A percentile compares a stretch with the other conserved stretches of the same genome.
Evolutionary conservation across 2,329 filamentous ascomycete species (phyloP).

Genomic region (Aspergillus sojae): DNA sequence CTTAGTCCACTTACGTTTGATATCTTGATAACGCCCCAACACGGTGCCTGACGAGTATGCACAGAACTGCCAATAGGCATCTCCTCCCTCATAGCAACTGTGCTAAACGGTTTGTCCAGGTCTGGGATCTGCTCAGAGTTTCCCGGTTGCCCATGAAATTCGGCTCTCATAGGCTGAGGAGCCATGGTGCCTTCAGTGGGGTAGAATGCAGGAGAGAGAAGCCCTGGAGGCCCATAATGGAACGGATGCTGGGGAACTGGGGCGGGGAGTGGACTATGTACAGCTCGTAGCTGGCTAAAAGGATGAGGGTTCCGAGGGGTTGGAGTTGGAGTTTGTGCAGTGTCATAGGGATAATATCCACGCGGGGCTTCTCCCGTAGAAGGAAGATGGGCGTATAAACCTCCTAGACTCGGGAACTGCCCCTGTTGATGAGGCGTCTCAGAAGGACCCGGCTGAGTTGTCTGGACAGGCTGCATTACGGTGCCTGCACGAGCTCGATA

Average conservation of each 20-base stretch:
- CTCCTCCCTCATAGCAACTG: constrained; percentile 20
- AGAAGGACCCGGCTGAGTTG: not conserved
- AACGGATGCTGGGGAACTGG: constrained; percentile 1
- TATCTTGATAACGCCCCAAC: constrained; percentile 38
- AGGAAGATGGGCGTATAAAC: constrained; percentile 1
- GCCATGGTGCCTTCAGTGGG: not conserved
- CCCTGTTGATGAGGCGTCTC: not conserved
- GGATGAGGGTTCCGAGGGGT: not conserved
- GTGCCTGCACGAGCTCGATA: not conserved
- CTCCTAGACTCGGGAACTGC: not conserved
- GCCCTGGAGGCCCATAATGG: not conserved
- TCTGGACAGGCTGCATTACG: not conserved
- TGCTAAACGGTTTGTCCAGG: constrained; percentile 14
- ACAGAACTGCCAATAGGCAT: constrained; percentile 34
- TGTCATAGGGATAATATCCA: not conserved
- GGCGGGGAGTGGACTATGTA: not conserved
- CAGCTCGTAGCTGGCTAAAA: not conserved
- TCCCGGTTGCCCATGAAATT: not conserved
- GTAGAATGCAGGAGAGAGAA: not conserved
- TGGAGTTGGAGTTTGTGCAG: constrained; percentile 4
- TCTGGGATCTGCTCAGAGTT: constrained; percentile 1
- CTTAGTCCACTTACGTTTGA: constrained; percentile 34
- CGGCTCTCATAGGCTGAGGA: constrained; percentile 5
- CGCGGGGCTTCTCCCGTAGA: not conserved
- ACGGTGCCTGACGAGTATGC: constrained; percentile 21